Base-by-base conservation (phyloP, 2,329 filamentous ascomycete species). In the Phialemonium atrogriseum region DNA sequence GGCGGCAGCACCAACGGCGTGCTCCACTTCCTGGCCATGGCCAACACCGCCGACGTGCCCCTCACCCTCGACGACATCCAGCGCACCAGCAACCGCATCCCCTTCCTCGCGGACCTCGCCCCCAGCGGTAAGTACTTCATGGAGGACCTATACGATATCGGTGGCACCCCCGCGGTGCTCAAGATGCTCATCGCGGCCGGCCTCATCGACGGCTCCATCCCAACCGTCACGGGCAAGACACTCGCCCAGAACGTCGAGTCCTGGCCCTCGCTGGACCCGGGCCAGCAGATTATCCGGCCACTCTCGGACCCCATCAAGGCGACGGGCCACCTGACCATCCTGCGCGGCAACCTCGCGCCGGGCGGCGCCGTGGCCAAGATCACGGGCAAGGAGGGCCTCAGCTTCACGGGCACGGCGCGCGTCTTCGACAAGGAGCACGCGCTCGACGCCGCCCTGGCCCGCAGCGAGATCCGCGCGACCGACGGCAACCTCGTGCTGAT, bases 301-400 rank as follows among this genome's bases (percentile, higher is more conserved):
- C 65, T 95, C 7, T 66, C 71, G 10, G 43, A 74, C 47, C 71
- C 71, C 31, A 89, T 94, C 66, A 95, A 95, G 56, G 44, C 68
- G 2, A 85, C 79, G 1, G 89, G 89, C 25, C 89, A 96, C 55
- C 72, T 96, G 38, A 86, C 89, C 56, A 84, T 96, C 38, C 70
- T 96, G 4, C 73, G 75, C 37, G 89, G 89, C 13, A 94, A 94
- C 54, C 70, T 95, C 19, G 85, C 88, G 3, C 89, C 89, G 2
- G 82, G 78, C 9, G 89, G 89, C 20, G 84, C 88, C 1, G 88
- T 96, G 2, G 88, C 87, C 38, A 96, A 96, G 59, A 95, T 96
- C 56, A 95, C 89, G 0, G 89, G 89, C 21, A 95, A 95, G 55
- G 89, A 96, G 56, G 89, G 89, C 3, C 70, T 87, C 6, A 66